Evolutionary conservation across 257 asterid genomes (phyloP).

Genomic region (Lithospermum erythrorhizon): DNA sequence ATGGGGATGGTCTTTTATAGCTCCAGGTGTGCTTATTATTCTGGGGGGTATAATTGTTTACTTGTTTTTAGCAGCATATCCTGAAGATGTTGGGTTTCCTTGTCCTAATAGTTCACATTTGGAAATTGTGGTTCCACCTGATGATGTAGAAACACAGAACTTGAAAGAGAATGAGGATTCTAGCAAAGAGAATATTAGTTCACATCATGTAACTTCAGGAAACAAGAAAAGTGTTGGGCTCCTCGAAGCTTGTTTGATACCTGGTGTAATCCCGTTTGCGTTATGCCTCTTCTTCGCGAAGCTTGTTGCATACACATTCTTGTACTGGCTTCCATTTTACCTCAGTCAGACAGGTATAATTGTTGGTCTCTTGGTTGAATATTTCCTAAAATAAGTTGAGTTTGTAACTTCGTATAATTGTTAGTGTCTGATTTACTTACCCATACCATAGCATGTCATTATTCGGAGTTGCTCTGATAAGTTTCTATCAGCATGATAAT

Average conservation of each 20-base stretch:
- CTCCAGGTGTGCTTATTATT: conserved; percentile 48
- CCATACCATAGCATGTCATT: not conserved
- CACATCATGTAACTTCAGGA: conserved; percentile 8
- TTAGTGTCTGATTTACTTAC: not conserved
- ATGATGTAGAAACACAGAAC: conserved; percentile 37
- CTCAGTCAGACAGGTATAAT: not conserved
- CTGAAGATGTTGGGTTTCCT: conserved; percentile 64
- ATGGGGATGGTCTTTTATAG: conserved; percentile 88
- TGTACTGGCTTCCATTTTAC: not conserved
- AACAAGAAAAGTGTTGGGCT: conserved; percentile 51
- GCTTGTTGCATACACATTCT: conserved; percentile 8
- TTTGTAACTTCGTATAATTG: not conserved
- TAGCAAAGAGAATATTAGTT: conserved; percentile 34
- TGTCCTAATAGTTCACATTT: conserved; percentile 15
- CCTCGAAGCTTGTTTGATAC: conserved; percentile 53
- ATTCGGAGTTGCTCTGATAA: not conserved
- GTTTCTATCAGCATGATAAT: not conserved
- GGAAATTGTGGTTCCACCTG: conserved; percentile 7
- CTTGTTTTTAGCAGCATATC: conserved; percentile 67
- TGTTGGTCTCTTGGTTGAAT: not conserved
- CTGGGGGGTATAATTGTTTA: conserved; percentile 49
- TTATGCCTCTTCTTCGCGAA: conserved; percentile 6
- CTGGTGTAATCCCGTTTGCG: conserved; percentile 75
- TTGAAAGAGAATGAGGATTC: conserved; percentile 7
- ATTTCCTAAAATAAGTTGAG: not conserved